phyloP scores from a whole-genome alignment of 305 asterid genomes.

The Fraxinus velutina region DNA sequence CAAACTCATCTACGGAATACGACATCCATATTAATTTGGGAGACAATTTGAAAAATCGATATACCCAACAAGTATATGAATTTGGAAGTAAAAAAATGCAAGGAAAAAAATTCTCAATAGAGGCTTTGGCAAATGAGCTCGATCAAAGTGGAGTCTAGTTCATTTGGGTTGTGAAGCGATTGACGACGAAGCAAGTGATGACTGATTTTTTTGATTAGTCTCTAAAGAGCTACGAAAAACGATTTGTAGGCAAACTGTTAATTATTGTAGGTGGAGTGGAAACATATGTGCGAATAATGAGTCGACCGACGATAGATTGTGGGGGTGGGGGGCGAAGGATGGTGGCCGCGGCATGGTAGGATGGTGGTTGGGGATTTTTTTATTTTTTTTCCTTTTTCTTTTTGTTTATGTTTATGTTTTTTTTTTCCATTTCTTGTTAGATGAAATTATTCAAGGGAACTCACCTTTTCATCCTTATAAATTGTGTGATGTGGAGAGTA shows the following conservation, averaged over 20 bases:
- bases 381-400: not conserved
- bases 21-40: not conserved
- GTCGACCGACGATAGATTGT: not conserved
- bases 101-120: not conserved
- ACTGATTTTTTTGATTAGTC: not conserved
- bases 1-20: not conserved
- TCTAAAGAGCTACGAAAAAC: not conserved
- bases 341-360: not conserved
- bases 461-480: not conserved
- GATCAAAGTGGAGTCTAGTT: not conserved
- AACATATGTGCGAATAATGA: not conserved
- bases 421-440: not conserved
- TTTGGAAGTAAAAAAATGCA: not conserved
- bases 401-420: no score
- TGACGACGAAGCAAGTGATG: not conserved
- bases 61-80: no score
- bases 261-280: not conserved
- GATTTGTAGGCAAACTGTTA: not conserved
- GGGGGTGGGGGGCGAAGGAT: not conserved
- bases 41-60: not conserved
- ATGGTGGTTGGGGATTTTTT: not conserved
- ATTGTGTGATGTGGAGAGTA: not conserved
- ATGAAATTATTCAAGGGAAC: not conserved
- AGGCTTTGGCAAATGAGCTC: not conserved
- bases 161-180: not conserved